Base-by-base conservation (phyloP, 2,329 filamentous ascomycete genomes). In the Pseudocercospora eumusae region DNA sequence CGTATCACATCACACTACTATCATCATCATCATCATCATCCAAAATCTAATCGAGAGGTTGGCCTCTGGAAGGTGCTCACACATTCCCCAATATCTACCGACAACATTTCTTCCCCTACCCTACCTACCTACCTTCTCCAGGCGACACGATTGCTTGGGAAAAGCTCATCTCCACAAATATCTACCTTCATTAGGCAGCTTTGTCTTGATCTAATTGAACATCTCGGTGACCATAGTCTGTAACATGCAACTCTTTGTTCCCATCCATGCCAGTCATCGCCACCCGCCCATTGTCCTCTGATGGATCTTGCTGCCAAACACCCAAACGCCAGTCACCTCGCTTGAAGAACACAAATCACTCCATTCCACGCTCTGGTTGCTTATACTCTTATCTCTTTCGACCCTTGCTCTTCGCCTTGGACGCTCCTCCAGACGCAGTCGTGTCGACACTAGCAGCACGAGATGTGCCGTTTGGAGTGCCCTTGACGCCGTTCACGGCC, bases 371-470 rank as follows among this genome's bases (percentile, higher is more conserved):
- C 36, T 31, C 49, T 53, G 25, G 25, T 28, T 40, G 13, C n/a
- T 5, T 9, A 23, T 25, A 33, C n/a, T 59, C 55, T 66, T 66
- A 72, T 50, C 60, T 63, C 69, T 72, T 72, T 45, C 69, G 59
- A 11, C 58, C 77, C 77, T 74, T 84, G 81, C 64, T 76, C 72
- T 73, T 82, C 76, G 63, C 75, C 72, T 71, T 72, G 20, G 56
- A 44, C 31, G 61, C 47, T 11, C 81, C 78, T 56, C 81, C 80
- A 4, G 89, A 89, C 40, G 82, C 84, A 49, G 85, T 91, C 0
- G 93, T 96, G 31, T 86, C 87, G 25, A 97, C 92, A 75, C 95
- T 98, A 4, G 89, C 93, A 15, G 93, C 93, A 66, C 95, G 85
- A 6, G 93, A 97, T 0, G 88, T 90, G 4, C 88, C 83, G 4